Conservation (phyloP, 306 rosid genomes). For the Canavalia gladiata region DNA sequence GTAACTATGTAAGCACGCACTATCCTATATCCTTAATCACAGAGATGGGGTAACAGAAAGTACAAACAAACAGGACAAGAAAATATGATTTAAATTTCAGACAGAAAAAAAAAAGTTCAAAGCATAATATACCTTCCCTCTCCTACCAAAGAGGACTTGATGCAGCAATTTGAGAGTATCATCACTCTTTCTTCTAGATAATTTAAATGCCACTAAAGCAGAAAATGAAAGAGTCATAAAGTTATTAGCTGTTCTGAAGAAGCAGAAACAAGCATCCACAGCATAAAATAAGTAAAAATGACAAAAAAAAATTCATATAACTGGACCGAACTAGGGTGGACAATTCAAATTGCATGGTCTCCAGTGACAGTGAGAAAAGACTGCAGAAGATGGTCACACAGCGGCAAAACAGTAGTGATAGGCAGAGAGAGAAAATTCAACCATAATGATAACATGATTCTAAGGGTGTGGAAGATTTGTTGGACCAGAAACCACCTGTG, state of each 20-base stretch:
- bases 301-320: too few species aligned
- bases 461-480: too few species aligned
- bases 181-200: slow-evolving; percentile 86
- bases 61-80: not conserved
- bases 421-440: too few species aligned
- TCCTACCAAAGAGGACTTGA: slow-evolving; percentile 90
- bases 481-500: too few species aligned
- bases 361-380: too few species aligned
- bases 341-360: too few species aligned
- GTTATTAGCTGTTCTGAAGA: slow-evolving; percentile 31
- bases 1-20: not conserved
- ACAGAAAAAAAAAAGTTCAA: slow-evolving; percentile 5
- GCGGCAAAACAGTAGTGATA: too few species aligned
- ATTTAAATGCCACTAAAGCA: slow-evolving; percentile 81
- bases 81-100: slow-evolving; percentile 5
- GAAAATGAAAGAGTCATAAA: slow-evolving; percentile 39
- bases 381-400: too few species aligned
- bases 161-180: slow-evolving; percentile 89
- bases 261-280: slow-evolving; percentile 33
- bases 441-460: too few species aligned
- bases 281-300: not conserved
- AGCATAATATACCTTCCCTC: slow-evolving; percentile 82
- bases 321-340: too few species aligned
- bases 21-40: slow-evolving; percentile 23
- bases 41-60: not conserved